Percentiles rank a stretch among this genome's conserved stretches.
Evolutionary conservation across 257 asterid species (phyloP).

Genomic region (Nicotiana sylvestris): DNA sequence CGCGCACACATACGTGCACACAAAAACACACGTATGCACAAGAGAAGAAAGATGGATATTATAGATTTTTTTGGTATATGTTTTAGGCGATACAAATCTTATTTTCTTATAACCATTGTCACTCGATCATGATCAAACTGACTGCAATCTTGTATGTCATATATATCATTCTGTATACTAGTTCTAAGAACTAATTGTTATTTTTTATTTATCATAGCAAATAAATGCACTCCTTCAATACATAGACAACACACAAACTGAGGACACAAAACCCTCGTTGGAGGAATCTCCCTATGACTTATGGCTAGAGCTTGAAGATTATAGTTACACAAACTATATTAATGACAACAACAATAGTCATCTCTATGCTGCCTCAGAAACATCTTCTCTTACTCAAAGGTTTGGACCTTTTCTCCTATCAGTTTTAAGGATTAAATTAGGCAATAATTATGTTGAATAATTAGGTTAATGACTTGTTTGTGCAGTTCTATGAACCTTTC

Average conservation of each 20-base stretch:
- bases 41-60: no score
- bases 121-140: no score
- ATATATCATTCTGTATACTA: no score
- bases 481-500: conserved; percentile 1
- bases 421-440: neutral
- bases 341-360: neutral
- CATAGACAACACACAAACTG: neutral
- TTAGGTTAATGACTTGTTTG: neutral
- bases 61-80: no score
- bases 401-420: neutral
- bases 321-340: neutral
- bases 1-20: no score
- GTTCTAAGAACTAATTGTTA: no score
- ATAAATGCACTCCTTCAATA: neutral
- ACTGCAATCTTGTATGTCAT: no score
- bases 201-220: neutral
- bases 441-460: neutral
- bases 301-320: conserved; percentile 11
- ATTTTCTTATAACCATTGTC: no score
- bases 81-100: no score
- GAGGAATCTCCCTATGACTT: conserved; percentile 1
- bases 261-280: neutral
- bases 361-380: conserved; percentile 1
- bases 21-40: no score
- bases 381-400: conserved; percentile 10